Evolutionary conservation across 768 basidiomycete genomes (phyloP).

Genomic region (Rhizopogon sp.): DNA sequence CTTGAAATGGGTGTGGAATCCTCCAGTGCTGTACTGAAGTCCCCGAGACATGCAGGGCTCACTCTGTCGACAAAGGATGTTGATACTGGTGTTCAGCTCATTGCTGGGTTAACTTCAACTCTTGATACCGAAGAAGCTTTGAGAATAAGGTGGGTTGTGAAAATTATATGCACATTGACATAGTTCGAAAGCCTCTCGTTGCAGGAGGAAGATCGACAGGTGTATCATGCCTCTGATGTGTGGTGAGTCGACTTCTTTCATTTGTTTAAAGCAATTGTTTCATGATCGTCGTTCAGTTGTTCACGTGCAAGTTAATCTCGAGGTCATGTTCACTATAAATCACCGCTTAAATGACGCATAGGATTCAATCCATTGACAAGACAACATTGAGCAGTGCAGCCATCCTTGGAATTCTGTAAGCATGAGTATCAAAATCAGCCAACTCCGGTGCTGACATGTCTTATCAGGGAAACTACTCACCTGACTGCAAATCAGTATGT

Average conservation of each 20-base stretch:
- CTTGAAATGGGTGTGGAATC: background rate
- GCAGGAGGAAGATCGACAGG: constrained; percentile 51
- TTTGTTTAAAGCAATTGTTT: background rate
- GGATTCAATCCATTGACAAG: constrained; percentile 28
- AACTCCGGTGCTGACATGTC: background rate
- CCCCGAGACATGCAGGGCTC: constrained; percentile 30
- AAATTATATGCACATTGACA: background rate
- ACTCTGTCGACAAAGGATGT: constrained; percentile 22
- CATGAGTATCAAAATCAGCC: background rate
- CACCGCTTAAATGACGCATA: constrained; percentile 10
- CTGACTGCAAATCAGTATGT: constrained; percentile 55
- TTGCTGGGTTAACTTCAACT: constrained; percentile 31
- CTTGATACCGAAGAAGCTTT: constrained; percentile 45
- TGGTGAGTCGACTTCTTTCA: constrained; percentile 34
- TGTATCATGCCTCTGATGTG: constrained; percentile 63
- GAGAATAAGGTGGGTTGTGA: constrained; percentile 37
- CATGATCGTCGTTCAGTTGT: constrained; percentile 36
- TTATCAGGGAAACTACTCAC: constrained; percentile 46
- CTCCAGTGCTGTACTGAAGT: background rate
- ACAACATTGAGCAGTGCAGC: too few species aligned
- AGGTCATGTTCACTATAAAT: background rate
- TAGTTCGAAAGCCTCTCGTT: background rate
- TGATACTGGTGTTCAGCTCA: constrained; percentile 52
- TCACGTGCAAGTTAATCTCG: constrained; percentile 34
- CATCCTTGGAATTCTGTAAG: constrained; percentile 28